A percentile compares a stretch with the other conserved stretches of the same genome.
Evolutionary conservation across 2,329 filamentous ascomycete species (phyloP).

Genomic region (Chalara sp.): DNA sequence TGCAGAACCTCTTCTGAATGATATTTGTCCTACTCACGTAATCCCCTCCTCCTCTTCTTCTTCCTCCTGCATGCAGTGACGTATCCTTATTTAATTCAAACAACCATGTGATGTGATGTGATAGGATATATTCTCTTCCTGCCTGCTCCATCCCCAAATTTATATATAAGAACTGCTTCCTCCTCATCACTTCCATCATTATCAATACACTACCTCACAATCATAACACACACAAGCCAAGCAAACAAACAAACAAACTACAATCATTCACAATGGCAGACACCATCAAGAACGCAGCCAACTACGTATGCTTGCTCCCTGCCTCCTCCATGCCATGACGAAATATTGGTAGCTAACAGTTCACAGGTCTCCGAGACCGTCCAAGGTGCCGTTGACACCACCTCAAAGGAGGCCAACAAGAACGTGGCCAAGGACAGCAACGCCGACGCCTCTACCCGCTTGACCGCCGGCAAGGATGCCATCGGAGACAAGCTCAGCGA

Average conservation of each 20-base stretch:
- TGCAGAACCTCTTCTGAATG: no score
- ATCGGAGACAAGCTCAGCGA: conserved; percentile 45
- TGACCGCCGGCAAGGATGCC: conserved; percentile 44
- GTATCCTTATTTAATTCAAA: no score
- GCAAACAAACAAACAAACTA: neutral
- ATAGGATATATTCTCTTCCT: no score
- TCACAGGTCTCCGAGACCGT: conserved; percentile 39
- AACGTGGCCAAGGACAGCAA: conserved; percentile 44
- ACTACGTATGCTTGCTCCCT: conserved; percentile 34
- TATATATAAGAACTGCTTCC: no score
- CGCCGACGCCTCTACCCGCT: conserved; percentile 36
- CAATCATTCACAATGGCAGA: conserved; percentile 1
- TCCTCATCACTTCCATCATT: neutral
- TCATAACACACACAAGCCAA: neutral
- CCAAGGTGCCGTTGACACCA: conserved; percentile 39
- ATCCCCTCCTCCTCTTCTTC: no score
- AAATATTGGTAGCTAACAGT: no score
- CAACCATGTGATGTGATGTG: no score
- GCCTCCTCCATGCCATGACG: no score
- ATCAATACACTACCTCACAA: neutral
- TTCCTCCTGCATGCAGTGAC: no score
- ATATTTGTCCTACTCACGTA: no score
- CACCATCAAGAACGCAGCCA: conserved; percentile 39
- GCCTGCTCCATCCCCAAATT: no score
- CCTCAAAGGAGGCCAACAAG: conserved; percentile 55